Base-by-base conservation (phyloP, 768 basidiomycete genomes). In the Suillus ampliporus region DNA sequence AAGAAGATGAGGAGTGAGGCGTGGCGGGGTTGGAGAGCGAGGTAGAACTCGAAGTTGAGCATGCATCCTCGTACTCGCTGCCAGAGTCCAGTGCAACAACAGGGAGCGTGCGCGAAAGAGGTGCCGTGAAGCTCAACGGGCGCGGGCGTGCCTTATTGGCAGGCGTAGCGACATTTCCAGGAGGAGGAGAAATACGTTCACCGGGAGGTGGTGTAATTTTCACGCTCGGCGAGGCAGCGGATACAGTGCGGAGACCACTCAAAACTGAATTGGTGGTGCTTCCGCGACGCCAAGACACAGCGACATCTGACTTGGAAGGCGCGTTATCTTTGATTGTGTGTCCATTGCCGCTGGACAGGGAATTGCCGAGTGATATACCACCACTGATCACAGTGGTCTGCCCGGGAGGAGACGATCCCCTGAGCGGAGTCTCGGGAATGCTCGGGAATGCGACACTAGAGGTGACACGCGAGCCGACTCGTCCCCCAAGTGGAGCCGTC, bases 291-390 rank as follows among this genome's bases (percentile, higher is more conserved):
- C 93, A 95, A 57, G 90, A 92, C 41, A 86, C 80, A 54, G 86
- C 91, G 38, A 85, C 78, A 71, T 95, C 92, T 2, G 92, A 93
- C 76, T 92, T 94, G 72, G 92, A 93, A n/a, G 88, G 86, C 6
- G 76, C 69, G 48, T 34, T 64, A 26, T 74, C 74, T 43, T 61
- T 70, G 61, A 72, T 69, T 51, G 58, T 64, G 60, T 75, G 64
- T 67, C 51, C 65, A 41, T 47, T 56, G 11, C 64, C 78, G 64
- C 80, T 83, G 41, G 83, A 79, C 17, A 80, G 71, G 11, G 80
- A 79, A 63, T 76, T 80, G 44, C 90, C 90, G 56, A 92, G 82
- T n/a, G 85, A 80, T 13, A 86, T 88, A 50, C 89, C 90, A 63
- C 89, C 90, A 68, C 87, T 89, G 71, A 92, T 87, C 57, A 88